A percentile compares a stretch with the other conserved stretches of the same genome.
Evolutionary conservation across 306 rosid species (phyloP).

Genomic region (Mucuna pruriens): DNA sequence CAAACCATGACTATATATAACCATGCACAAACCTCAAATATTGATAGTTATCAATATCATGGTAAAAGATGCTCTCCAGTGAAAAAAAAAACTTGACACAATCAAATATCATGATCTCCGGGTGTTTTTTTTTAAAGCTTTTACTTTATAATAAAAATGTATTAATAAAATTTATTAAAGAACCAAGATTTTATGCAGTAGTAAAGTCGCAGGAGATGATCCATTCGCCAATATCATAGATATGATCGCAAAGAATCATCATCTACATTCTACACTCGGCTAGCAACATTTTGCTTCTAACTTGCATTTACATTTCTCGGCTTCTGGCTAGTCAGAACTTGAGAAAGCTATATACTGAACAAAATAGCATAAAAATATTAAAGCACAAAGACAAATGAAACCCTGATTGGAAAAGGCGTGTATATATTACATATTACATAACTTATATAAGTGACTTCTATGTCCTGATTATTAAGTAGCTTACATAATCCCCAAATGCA

Average conservation of each 20-base stretch:
- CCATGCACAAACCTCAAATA: neutral
- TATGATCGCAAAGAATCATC: neutral
- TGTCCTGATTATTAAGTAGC: slow-evolving; percentile 48
- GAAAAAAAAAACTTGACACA: neutral
- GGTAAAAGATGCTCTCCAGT: too few species aligned
- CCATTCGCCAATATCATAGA: neutral
- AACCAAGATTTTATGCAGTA: neutral
- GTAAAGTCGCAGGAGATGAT: neutral
- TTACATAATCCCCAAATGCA: slow-evolving; percentile 51
- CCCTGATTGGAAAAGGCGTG: slow-evolving; percentile 2
- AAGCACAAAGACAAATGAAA: slow-evolving; percentile 8
- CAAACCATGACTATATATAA: neutral
- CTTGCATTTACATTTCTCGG: neutral
- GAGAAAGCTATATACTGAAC: neutral
- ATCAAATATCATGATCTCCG: neutral
- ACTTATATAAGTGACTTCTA: slow-evolving; percentile 30
- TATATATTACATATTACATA: slow-evolving; percentile 28
- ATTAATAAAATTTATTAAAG: too few species aligned
- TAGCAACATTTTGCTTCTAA: neutral
- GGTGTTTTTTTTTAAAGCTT: too few species aligned
- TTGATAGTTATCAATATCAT: neutral
- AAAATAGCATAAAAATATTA: neutral
- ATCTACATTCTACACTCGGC: neutral
- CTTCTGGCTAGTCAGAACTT: neutral
- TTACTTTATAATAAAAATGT: too few species aligned